Conservation (phyloP, 345 rosid species). For the Eucalyptus cladocalyx region DNA sequence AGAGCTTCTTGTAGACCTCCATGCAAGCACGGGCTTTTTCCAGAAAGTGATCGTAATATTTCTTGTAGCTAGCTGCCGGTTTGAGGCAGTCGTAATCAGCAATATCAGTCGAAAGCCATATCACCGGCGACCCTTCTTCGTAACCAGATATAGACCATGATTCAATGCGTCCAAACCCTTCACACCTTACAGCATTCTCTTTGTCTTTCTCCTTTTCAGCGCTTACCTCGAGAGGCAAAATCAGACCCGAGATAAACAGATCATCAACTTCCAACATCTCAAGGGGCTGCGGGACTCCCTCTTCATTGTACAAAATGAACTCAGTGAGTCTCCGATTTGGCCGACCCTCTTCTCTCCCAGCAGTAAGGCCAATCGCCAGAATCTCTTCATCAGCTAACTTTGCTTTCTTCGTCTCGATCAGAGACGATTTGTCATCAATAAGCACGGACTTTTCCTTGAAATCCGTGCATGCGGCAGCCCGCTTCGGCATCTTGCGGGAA, state of each 20-base stretch:
- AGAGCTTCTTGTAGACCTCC: conserved; percentile 51
- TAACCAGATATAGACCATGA: conserved; percentile 60
- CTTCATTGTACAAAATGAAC: conserved; percentile 27
- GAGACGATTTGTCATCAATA: conserved; percentile 18
- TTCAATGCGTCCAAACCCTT: conserved; percentile 40
- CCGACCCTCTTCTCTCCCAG: conserved; percentile 8
- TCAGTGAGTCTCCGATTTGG: conserved; percentile 48
- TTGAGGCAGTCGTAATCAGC: conserved; percentile 51
- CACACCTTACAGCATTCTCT: conserved; percentile 31
- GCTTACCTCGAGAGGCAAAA: conserved; percentile 30
- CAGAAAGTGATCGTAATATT: conserved; percentile 29
- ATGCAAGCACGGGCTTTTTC: conserved; percentile 48
- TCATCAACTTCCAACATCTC: conserved; percentile 53
- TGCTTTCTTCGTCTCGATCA: conserved; percentile 34
- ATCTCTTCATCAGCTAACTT: conserved; percentile 41
- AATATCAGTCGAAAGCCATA: conserved; percentile 55
- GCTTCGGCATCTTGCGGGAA: conserved; percentile 39
- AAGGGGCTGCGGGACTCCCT: conserved; percentile 8
- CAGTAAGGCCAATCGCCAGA: conserved; percentile 23
- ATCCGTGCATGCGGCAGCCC: conserved; percentile 66
- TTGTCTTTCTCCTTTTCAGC: conserved; percentile 31
- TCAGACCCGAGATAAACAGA: conserved; percentile 37
- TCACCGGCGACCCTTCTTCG: conserved; percentile 47
- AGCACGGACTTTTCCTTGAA: conserved; percentile 49
- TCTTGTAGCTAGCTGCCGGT: conserved; percentile 42